These are phyloP conservation scores for Trypanosoma cruzi DNA, from an alignment of 208 protist genomes.

Conservation along the genomic window DNA sequence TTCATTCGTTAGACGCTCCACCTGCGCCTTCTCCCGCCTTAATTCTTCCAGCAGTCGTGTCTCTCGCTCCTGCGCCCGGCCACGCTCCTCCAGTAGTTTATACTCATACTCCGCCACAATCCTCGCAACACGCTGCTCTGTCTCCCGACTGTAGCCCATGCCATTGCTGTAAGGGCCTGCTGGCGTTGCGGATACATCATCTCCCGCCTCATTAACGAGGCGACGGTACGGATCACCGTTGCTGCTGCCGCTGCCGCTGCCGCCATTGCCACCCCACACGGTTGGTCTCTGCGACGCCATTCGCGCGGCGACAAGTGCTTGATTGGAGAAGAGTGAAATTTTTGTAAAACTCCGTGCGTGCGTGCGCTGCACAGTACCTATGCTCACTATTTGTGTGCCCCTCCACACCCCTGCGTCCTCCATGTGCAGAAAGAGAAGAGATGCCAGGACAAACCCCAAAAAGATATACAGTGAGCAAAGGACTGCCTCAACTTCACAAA, in stretches of 20 bases:
- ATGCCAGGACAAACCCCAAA: too few species aligned
- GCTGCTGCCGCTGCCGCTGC: too few species aligned
- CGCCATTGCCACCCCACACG: neutral
- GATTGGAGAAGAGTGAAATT: neutral
- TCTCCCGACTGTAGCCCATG: slow-evolving; percentile 1
- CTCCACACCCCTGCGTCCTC: too few species aligned
- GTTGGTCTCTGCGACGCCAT: neutral
- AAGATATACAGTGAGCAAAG: too few species aligned
- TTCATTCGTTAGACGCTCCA: neutral
- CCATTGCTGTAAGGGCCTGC: neutral
- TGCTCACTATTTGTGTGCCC: too few species aligned
- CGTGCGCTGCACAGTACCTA: too few species aligned
- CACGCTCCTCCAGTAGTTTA: slow-evolving; percentile 31
- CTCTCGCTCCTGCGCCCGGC: slow-evolving; percentile 30
- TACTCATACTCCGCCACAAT: slow-evolving; percentile 32
- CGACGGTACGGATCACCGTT: neutral
- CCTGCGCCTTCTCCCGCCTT: slow-evolving; percentile 3
- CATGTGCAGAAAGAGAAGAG: too few species aligned
- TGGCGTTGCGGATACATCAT: neutral
- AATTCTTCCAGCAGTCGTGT: slow-evolving; percentile 23
- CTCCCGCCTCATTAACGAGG: neutral
- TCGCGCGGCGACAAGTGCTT: neutral
- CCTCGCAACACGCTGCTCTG: slow-evolving; percentile 25
- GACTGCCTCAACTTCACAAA: too few species aligned
- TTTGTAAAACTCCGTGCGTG: too few species aligned